Evolutionary conservation across 2,329 filamentous ascomycete genomes (phyloP).

Genomic region (Claviceps paspali): DNA sequence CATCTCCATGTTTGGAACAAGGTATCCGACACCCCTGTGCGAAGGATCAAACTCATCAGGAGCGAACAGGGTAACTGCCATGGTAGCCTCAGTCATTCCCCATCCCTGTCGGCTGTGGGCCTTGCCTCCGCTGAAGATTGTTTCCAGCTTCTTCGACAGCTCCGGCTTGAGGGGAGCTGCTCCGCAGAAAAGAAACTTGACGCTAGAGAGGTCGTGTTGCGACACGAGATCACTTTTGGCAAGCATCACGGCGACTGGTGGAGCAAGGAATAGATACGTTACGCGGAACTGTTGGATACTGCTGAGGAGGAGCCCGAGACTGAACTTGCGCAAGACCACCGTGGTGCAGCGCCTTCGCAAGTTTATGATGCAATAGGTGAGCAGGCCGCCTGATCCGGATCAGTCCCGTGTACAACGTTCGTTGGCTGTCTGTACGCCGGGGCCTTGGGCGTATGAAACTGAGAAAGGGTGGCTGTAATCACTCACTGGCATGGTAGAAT

Average conservation of each 20-base stretch:
- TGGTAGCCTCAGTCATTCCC: conserved; percentile 59
- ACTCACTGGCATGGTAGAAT: background rate
- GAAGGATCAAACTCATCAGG: conserved; percentile 24
- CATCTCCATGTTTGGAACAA: conserved; percentile 65
- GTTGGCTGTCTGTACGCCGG: no score
- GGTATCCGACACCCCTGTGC: conserved; percentile 27
- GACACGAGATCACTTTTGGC: conserved; percentile 43
- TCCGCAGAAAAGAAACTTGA: conserved; percentile 50
- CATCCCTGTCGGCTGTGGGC: background rate
- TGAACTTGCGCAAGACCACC: background rate
- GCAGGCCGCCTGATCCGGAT: background rate
- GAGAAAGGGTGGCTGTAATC: no score
- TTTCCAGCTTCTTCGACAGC: conserved; percentile 44
- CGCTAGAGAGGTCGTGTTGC: conserved; percentile 56
- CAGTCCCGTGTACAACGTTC: no score
- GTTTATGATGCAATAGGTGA: background rate
- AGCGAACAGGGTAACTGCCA: conserved; percentile 50
- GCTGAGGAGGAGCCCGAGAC: conserved; percentile 26
- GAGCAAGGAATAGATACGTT: conserved; percentile 51
- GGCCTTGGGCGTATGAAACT: no score
- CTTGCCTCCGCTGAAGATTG: conserved; percentile 12
- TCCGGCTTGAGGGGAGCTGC: conserved; percentile 61
- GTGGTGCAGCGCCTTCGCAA: background rate
- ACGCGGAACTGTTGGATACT: conserved; percentile 58
- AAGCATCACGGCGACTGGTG: conserved; percentile 64